Evolutionary conservation across 345 rosid species (phyloP).

Genomic region (Physaria fendleri): DNA sequence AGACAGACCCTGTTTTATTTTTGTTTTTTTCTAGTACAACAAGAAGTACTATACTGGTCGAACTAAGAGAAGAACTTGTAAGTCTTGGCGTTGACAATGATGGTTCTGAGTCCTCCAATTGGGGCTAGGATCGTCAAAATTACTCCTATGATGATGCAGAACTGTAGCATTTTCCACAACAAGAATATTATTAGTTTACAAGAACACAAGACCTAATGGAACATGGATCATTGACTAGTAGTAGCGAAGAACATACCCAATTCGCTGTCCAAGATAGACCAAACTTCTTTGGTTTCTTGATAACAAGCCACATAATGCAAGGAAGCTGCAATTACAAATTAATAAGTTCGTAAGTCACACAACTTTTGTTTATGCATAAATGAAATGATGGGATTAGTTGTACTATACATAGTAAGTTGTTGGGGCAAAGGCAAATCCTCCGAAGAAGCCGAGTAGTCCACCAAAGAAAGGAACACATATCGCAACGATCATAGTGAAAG

Average conservation of each 20-base stretch:
- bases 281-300: constrained; percentile 62
- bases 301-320: constrained; percentile 64
- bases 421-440: constrained; percentile 88
- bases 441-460: constrained; percentile 71
- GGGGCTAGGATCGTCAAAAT: constrained; percentile 56
- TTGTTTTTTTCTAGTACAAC: neutral
- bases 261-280: constrained; percentile 55
- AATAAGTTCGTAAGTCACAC: no score
- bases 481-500: constrained; percentile 59
- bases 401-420: constrained; percentile 73
- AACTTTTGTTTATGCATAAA: no score
- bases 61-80: constrained; percentile 59
- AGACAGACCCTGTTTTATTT: constrained; percentile 9
- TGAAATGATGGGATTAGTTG: no score
- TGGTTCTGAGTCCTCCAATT: constrained; percentile 63
- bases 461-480: constrained; percentile 76
- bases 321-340: no score
- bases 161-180: constrained; percentile 31
- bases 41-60: no score
- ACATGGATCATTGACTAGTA: neutral
- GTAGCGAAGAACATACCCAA: constrained; percentile 59
- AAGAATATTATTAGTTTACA: neutral
- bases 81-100: constrained; percentile 44
- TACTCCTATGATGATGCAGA: constrained; percentile 55
- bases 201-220: neutral